Percentiles rank a stretch among this genome's conserved stretches.
These are phyloP conservation scores for Aulographum hederae DNA, from an alignment of 2,329 filamentous ascomycete species.

Conservation along the genomic window DNA sequence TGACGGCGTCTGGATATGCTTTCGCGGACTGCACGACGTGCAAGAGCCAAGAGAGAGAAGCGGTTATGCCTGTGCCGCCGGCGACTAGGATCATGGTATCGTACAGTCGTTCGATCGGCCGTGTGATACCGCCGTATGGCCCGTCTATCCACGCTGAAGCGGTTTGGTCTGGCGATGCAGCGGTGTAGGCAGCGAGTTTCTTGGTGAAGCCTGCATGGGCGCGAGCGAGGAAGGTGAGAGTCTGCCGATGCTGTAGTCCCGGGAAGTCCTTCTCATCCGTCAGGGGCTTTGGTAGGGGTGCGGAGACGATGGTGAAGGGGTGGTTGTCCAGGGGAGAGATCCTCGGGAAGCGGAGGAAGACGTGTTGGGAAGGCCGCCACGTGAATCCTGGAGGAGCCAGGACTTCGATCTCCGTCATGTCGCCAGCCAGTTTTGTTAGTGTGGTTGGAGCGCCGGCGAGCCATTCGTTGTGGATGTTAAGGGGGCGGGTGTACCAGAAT, in stretches of 20 bases:
- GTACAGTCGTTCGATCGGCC: slow-evolving; percentile 5
- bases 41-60: slow-evolving; percentile 7
- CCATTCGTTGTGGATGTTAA: slow-evolving; percentile 4
- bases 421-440: slow-evolving; percentile 3
- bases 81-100: slow-evolving; percentile 9
- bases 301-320: slow-evolving; percentile 11
- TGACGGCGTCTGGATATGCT: background rate
- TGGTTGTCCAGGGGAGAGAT: slow-evolving; percentile 8
- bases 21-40: slow-evolving; percentile 4
- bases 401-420: slow-evolving; percentile 7
- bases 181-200: slow-evolving; percentile 1
- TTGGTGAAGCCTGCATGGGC: slow-evolving; percentile 8
- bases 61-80: slow-evolving; percentile 8
- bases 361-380: slow-evolving; percentile 41
- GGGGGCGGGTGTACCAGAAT: slow-evolving; percentile 5
- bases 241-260: background rate
- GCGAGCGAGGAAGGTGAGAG: slow-evolving; percentile 7
- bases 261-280: background rate
- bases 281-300: background rate
- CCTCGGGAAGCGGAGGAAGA: slow-evolving; percentile 18
- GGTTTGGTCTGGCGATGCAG: slow-evolving; percentile 1
- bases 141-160: slow-evolving; percentile 9
- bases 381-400: slow-evolving; percentile 4
- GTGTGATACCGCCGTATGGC: slow-evolving; percentile 8
- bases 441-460: slow-evolving; percentile 4